Percentiles rank a stretch among this genome's conserved stretches.
Evolutionary conservation across 78 protist species (phyloP).

Genomic region (Dictyostelium intermedium): DNA sequence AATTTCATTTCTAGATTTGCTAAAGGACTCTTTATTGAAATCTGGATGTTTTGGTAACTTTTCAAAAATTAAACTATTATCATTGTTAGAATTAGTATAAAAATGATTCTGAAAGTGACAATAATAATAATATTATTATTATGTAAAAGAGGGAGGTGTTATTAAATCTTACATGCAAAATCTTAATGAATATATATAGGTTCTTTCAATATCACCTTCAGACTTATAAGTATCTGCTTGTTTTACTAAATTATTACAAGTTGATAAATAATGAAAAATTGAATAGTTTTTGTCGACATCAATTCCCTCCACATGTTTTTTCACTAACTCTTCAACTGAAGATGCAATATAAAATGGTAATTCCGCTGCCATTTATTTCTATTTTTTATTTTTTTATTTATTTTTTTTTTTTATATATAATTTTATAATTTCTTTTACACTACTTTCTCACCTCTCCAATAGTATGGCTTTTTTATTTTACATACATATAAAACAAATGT

Average conservation of each 20-base stretch:
- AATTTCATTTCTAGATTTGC: neutral
- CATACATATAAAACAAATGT: neutral
- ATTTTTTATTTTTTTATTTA: neutral
- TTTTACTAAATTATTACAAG: conserved; percentile 43
- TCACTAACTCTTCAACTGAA: conserved; percentile 14
- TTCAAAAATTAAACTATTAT: conserved; percentile 35
- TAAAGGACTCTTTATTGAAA: neutral
- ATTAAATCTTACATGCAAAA: conserved; percentile 40
- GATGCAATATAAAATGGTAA: conserved; percentile 26
- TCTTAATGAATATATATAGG: conserved; percentile 30
- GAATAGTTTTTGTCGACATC: conserved; percentile 31
- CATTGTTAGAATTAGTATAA: neutral
- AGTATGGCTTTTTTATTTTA: neutral
- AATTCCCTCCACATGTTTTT: neutral
- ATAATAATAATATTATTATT: neutral
- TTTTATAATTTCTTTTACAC: neutral
- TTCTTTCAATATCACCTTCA: conserved; percentile 68
- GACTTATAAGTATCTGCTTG: conserved; percentile 24
- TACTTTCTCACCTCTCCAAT: neutral
- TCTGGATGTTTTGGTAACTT: conserved; percentile 68
- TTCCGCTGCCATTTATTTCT: conserved; percentile 3
- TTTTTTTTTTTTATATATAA: neutral
- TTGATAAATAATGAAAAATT: conserved; percentile 32
- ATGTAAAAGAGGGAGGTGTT: too few relatives aligned
- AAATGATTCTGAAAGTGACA: neutral